Conservation (phyloP, 2,329 filamentous ascomycete genomes). For the Hypoxylon sp. region DNA sequence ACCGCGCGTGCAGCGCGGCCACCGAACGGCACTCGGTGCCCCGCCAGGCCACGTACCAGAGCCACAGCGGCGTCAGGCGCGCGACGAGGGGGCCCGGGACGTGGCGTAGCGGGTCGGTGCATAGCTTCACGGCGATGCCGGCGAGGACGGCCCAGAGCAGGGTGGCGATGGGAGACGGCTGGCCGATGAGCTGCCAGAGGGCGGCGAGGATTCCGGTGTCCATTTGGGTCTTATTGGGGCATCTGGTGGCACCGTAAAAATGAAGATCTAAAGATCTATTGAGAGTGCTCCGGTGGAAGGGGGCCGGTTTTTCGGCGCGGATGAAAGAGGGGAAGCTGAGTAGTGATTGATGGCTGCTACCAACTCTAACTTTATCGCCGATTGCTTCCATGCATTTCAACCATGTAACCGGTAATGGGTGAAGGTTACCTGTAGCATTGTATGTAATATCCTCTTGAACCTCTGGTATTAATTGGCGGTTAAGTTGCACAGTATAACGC, state of each 20-base stretch:
- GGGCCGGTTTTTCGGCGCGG: too few relatives aligned
- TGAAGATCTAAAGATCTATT: neutral
- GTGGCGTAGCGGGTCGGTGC: conserved; percentile 22
- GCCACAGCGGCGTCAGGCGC: conserved; percentile 45
- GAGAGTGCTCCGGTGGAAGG: too few relatives aligned
- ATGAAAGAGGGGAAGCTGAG: neutral
- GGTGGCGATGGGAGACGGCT: neutral
- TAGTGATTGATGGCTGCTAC: neutral
- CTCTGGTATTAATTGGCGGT: too few relatives aligned
- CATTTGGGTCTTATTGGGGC: neutral
- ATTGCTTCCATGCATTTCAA: too few relatives aligned
- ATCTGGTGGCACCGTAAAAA: neutral
- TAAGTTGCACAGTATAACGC: too few relatives aligned
- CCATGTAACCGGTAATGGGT: neutral
- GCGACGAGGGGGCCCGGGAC: conserved; percentile 36
- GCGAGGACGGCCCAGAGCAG: neutral
- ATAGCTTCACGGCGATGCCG: neutral
- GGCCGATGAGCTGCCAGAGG: neutral
- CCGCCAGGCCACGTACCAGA: conserved; percentile 45
- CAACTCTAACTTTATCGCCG: neutral
- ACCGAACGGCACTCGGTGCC: conserved; percentile 45
- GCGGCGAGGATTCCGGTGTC: neutral
- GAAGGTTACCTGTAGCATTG: too few relatives aligned
- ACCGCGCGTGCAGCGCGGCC: conserved; percentile 44
- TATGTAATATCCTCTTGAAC: too few relatives aligned